Evolutionary conservation across 2,329 filamentous ascomycete species (phyloP).

Genomic region (Fusarium sublunatum): DNA sequence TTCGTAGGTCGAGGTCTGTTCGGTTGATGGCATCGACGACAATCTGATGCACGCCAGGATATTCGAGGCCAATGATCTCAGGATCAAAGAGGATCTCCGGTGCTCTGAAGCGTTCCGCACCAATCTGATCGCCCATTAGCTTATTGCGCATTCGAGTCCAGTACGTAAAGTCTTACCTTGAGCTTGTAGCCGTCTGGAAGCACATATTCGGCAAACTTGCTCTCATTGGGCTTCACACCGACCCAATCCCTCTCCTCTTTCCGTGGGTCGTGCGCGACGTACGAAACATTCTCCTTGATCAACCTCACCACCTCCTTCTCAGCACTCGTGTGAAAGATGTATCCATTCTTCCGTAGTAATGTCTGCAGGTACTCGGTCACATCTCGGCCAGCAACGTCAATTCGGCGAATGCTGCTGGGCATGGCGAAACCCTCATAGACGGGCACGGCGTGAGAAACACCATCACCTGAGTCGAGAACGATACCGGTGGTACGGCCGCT

Average conservation of each 20-base stretch:
- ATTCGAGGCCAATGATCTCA: slow-evolving; percentile 93
- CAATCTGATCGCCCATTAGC: slow-evolving; percentile 69
- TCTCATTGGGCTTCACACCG: slow-evolving; percentile 78
- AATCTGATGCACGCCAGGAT: slow-evolving; percentile 96
- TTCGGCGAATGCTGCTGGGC: slow-evolving; percentile 91
- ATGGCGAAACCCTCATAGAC: slow-evolving; percentile 99
- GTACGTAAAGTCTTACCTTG: slow-evolving; percentile 68
- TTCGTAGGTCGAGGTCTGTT: slow-evolving; percentile 94
- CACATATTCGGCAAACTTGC: slow-evolving; percentile 86
- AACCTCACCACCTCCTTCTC: slow-evolving; percentile 98
- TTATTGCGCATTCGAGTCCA: neutral
- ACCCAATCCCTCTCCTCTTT: slow-evolving; percentile 98
- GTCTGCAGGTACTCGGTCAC: slow-evolving; percentile 96
- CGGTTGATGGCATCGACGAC: slow-evolving; percentile 95
- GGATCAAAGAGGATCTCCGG: slow-evolving; percentile 98
- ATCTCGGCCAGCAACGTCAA: slow-evolving; percentile 95
- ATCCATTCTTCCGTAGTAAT: slow-evolving; percentile 88
- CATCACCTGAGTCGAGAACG: slow-evolving; percentile 93
- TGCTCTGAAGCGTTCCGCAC: slow-evolving; percentile 92
- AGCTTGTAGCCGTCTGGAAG: slow-evolving; percentile 94
- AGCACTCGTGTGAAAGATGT: slow-evolving; percentile 96
- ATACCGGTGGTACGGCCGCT: slow-evolving; percentile 96
- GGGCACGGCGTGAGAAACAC: slow-evolving; percentile 95
- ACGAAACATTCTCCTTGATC: slow-evolving; percentile 96
- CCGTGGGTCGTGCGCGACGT: slow-evolving; percentile 89